A percentile compares a stretch with the other conserved stretches of the same genome.
Evolutionary conservation across 148 eudicot species (phyloP).

Genomic region (Tetragonia tetragonoides): DNA sequence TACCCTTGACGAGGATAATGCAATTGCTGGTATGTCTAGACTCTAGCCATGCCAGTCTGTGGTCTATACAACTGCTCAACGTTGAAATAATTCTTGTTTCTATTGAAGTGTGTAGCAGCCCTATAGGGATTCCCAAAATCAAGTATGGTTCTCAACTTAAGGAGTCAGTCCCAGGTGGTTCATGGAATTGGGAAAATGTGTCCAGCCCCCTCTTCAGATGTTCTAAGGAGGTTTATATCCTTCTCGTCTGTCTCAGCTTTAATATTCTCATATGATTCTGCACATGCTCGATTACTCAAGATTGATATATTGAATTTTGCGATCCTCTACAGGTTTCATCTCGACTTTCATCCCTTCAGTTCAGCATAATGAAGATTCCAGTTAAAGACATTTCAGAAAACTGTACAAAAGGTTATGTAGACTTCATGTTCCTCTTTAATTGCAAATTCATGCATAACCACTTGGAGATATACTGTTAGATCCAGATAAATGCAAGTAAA

Average conservation of each 20-base stretch:
- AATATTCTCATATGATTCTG: neutral
- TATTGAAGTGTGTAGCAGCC: constrained; percentile 56
- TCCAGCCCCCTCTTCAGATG: constrained; percentile 48
- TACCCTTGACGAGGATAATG: constrained; percentile 56
- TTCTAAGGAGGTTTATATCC: constrained; percentile 46
- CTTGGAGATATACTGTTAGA: neutral
- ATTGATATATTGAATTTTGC: neutral
- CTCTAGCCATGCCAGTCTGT: neutral
- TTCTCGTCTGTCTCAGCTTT: neutral
- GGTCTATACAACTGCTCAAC: too few species aligned
- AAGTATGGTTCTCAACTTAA: constrained; percentile 46
- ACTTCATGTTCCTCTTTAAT: constrained; percentile 1
- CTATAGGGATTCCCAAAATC: constrained; percentile 54
- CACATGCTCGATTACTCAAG: constrained; percentile 1
- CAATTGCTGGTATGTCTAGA: constrained; percentile 69
- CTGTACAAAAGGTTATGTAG: constrained; percentile 43
- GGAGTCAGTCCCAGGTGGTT: constrained; percentile 28
- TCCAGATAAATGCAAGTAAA: neutral
- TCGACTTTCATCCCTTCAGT: constrained; percentile 50
- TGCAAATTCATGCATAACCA: neutral
- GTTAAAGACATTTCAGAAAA: constrained; percentile 42
- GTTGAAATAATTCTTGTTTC: constrained; percentile 2
- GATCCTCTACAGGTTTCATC: constrained; percentile 38
- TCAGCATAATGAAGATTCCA: constrained; percentile 58
- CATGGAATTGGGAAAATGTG: constrained; percentile 63